Conservation (phyloP, 805 yeast genomes). For the Blastobotrys americana region DNA sequence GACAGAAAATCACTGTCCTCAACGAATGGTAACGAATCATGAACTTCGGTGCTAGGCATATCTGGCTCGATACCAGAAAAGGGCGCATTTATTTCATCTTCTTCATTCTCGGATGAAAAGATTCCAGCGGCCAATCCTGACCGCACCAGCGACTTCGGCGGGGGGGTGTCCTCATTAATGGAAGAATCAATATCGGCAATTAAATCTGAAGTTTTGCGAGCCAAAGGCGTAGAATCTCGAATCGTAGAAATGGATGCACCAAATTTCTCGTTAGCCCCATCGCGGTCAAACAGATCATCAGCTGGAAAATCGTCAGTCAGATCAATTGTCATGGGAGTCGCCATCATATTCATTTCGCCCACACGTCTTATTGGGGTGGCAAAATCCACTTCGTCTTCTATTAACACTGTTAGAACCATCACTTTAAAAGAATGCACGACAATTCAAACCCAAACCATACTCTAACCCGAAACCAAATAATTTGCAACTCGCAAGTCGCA, state of each 20-base stretch:
- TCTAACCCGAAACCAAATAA: too few relatives aligned
- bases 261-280: too few relatives aligned
- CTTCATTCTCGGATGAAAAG: not conserved
- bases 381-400: too few relatives aligned
- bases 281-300: not conserved
- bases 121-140: not conserved
- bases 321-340: conserved; percentile 4
- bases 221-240: not conserved
- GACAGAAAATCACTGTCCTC: not conserved
- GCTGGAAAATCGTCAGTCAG: conserved; percentile 1
- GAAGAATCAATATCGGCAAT: not conserved
- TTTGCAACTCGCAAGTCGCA: too few relatives aligned
- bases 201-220: not conserved
- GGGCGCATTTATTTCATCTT: not conserved
- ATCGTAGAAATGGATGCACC: too few relatives aligned
- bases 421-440: too few relatives aligned
- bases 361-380: too few relatives aligned
- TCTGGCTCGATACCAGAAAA: not conserved
- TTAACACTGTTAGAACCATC: too few relatives aligned
- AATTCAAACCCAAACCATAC: too few relatives aligned
- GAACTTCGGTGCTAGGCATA: not conserved
- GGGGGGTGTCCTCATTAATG: conserved; percentile 1
- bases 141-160: conserved; percentile 3
- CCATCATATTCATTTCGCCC: too few relatives aligned
- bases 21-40: not conserved